Evolutionary conservation across 768 basidiomycete species (phyloP), one percentile per base, ranked within the genome.

Genomic region (Myochromella boudieri): DNA sequence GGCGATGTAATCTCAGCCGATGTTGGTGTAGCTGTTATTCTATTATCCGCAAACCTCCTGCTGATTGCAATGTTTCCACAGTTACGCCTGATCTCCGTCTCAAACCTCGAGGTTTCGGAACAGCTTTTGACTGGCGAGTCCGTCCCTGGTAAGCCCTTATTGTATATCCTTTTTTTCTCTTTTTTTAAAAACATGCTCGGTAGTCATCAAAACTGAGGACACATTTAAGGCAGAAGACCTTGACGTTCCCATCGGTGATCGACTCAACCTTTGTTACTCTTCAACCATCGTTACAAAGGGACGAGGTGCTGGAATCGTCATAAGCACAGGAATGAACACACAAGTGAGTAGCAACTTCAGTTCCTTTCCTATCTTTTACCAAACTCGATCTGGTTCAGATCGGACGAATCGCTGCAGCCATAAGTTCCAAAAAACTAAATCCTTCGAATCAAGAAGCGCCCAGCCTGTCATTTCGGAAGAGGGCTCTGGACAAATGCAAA

Each of bases 41-140:
- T 26, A n/a, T 44, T 20, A 33, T 5, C 37, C 33, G 22, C 20
- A 28, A 28, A 44, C 37, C n/a, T n/a, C n/a, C n/a, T n/a, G n/a
- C n/a, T n/a, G 11, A 53, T 41, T 40, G 12, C 42, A 29, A 17
- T 24, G 29, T 14, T 6, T 43, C 21, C 24, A 12, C 48, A 70
- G 68, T 59, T 73, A 27, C 60, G 78, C n/a, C 60, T 79, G 3
- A 58, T 77, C 25, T 61, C 67, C 12, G 70, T 70, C 6, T 72
- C 72, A 14, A 75, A 76, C 52, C 63, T 78, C 25, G 77, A 78
- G 57, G 63, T 69, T 20, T 75, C 75, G 29, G 78, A 81, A 52
- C 74, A 75, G 20, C 65, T 79, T 11, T 61, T 81, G 36, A 81
- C 78, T 0, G 77, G 76, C 47, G 78, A 79, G 58, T 74, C 74